Conservation (phyloP, 2,329 filamentous ascomycete genomes). For the Cercospora brassicicola region DNA sequence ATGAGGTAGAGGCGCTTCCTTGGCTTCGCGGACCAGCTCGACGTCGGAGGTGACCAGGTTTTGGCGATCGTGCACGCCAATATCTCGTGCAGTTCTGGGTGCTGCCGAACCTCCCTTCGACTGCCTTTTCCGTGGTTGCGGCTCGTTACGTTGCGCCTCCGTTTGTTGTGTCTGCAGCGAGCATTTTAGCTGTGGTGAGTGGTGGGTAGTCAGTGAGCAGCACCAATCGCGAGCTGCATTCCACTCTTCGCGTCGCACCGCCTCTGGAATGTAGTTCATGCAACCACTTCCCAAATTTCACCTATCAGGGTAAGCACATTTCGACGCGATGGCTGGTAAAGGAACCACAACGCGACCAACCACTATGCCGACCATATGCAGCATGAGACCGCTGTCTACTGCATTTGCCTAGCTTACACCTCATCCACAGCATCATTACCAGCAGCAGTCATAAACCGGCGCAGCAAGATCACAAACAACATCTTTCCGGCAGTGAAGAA, state of each 20-base stretch:
- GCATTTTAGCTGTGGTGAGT: neutral
- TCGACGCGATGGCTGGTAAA: constrained; percentile 19
- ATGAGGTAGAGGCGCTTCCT: neutral
- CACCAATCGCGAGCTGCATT: constrained; percentile 5
- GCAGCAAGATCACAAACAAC: neutral
- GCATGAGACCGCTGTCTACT: neutral
- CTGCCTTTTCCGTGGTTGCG: neutral
- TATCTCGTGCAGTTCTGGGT: neutral
- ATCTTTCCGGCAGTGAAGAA: no score
- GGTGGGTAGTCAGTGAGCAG: neutral
- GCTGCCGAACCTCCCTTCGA: neutral
- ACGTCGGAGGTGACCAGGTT: neutral
- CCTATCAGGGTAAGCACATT: constrained; percentile 1
- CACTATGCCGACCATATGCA: neutral
- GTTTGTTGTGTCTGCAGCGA: neutral
- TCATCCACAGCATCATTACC: neutral
- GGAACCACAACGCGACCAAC: neutral
- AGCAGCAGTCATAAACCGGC: neutral
- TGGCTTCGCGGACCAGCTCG: no score
- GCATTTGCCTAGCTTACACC: neutral
- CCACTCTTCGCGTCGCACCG: neutral
- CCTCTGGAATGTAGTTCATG: constrained; percentile 21
- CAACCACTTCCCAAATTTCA: constrained; percentile 14
- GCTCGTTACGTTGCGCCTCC: neutral
- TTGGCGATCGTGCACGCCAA: neutral